These are phyloP conservation scores for Ustilago hordei DNA, from an alignment of 1,284 basidiomycete species.

Conservation along the genomic window DNA sequence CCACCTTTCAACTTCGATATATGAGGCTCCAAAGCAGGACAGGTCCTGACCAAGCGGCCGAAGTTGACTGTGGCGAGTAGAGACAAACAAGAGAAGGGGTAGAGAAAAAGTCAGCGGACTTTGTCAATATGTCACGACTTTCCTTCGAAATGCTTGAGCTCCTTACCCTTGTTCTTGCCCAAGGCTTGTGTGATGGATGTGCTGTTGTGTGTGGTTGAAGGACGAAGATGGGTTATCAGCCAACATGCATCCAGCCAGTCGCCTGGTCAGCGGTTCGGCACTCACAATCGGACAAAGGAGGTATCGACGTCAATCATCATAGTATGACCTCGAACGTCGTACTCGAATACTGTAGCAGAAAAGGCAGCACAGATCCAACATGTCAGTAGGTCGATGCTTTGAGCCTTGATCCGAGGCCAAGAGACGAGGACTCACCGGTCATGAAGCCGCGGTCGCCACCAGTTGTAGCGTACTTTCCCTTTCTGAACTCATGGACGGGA, in stretches of 20 bases:
- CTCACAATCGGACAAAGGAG: conserved; percentile 52
- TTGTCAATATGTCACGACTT: neutral
- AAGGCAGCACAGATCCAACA: neutral
- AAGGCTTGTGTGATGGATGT: conserved; percentile 56
- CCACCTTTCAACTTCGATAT: conserved; percentile 57
- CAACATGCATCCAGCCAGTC: no score
- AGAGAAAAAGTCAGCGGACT: neutral
- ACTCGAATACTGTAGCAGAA: conserved; percentile 46
- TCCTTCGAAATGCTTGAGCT: no score
- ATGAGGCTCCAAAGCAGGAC: conserved; percentile 42
- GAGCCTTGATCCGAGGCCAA: neutral
- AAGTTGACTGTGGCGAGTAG: conserved; percentile 34
- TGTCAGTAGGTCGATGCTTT: neutral
- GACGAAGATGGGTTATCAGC: no score
- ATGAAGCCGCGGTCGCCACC: conserved; percentile 47
- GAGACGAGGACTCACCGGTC: conserved; percentile 29
- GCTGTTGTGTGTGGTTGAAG: conserved; percentile 12
- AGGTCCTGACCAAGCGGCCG: conserved; percentile 37
- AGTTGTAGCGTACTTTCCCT: conserved; percentile 48
- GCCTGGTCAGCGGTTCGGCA: neutral
- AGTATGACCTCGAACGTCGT: conserved; percentile 42
- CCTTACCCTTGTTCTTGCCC: conserved; percentile 50
- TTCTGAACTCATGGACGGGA: conserved; percentile 30
- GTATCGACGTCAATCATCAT: conserved; percentile 60
- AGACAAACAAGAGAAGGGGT: neutral